Conservation (phyloP, 257 asterid species). For the Leptodermis oblonga region DNA sequence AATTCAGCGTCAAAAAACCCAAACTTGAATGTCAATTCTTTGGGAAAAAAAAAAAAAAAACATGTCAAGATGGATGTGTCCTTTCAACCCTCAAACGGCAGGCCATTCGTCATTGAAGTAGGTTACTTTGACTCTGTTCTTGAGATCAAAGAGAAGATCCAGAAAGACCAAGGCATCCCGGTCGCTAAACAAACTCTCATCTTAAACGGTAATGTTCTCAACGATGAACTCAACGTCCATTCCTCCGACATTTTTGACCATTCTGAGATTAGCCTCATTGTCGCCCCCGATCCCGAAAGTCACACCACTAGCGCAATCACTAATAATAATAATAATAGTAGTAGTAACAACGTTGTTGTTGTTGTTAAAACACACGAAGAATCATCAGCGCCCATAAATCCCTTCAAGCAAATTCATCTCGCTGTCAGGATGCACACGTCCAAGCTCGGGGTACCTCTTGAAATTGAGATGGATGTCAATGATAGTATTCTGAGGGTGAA, state of each 20-base stretch:
- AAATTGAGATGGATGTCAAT: constrained; percentile 29
- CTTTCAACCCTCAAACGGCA: constrained; percentile 43
- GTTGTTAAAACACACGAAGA: not conserved
- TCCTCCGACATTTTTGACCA: constrained; percentile 46
- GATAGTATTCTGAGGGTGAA: constrained; percentile 40
- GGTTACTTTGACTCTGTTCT: constrained; percentile 58
- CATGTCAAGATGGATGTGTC: constrained; percentile 43
- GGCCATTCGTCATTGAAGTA: constrained; percentile 47
- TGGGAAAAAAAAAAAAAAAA: not conserved
- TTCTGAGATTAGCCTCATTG: constrained; percentile 38
- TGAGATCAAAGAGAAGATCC: constrained; percentile 65
- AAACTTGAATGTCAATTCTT: not conserved
- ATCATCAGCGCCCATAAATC: not conserved
- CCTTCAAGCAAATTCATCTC: constrained; percentile 30
- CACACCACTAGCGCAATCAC: not conserved
- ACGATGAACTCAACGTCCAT: constrained; percentile 54
- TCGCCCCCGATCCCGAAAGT: constrained; percentile 18
- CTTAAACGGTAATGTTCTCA: constrained; percentile 48
- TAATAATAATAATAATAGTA: not conserved
- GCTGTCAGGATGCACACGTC: constrained; percentile 38
- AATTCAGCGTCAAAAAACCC: not conserved
- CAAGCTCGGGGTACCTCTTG: constrained; percentile 18
- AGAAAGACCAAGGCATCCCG: constrained; percentile 43
- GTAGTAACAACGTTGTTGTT: not conserved
- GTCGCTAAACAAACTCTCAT: constrained; percentile 44